These are phyloP conservation scores for Flaveria ramosissima DNA, from an alignment of 129 eudicot species.

Conservation along the genomic window DNA sequence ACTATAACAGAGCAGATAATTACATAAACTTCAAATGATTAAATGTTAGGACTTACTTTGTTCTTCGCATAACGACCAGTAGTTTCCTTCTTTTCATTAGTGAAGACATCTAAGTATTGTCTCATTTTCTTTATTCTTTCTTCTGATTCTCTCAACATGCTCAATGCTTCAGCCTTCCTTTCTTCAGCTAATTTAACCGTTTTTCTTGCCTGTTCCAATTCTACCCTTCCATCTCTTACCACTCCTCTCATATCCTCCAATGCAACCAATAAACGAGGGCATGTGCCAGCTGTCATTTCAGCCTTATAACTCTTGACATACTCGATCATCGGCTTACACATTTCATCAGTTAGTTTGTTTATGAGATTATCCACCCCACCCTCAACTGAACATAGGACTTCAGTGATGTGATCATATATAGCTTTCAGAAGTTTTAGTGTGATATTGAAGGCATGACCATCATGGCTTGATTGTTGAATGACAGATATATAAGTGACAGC, in stretches of 20 bases:
- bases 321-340: slow-evolving; percentile 68
- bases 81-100: slow-evolving; percentile 37
- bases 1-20: slow-evolving; percentile 17
- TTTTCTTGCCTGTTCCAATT: slow-evolving; percentile 60
- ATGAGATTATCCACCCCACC: slow-evolving; percentile 59
- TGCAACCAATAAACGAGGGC: slow-evolving; percentile 43
- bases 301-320: slow-evolving; percentile 52
- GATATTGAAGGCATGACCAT: slow-evolving; percentile 37
- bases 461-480: slow-evolving; percentile 49
- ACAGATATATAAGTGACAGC: slow-evolving; percentile 48
- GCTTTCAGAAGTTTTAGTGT: slow-evolving; percentile 56
- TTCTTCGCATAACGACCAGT: slow-evolving; percentile 28
- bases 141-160: slow-evolving; percentile 59
- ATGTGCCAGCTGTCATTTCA: slow-evolving; percentile 59
- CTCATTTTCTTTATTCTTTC: slow-evolving; percentile 46
- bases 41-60: slow-evolving; percentile 47
- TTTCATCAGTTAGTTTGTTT: slow-evolving; percentile 44
- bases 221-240: slow-evolving; percentile 46
- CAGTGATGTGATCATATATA: slow-evolving; percentile 44
- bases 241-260: slow-evolving; percentile 64
- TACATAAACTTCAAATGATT: background rate
- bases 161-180: slow-evolving; percentile 51
- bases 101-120: slow-evolving; percentile 28
- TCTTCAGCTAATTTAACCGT: slow-evolving; percentile 51
- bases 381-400: slow-evolving; percentile 58